These are phyloP conservation scores for Nitzschia putrida DNA, from an alignment of 108 stramenopile genomes.

Conservation along the genomic window DNA sequence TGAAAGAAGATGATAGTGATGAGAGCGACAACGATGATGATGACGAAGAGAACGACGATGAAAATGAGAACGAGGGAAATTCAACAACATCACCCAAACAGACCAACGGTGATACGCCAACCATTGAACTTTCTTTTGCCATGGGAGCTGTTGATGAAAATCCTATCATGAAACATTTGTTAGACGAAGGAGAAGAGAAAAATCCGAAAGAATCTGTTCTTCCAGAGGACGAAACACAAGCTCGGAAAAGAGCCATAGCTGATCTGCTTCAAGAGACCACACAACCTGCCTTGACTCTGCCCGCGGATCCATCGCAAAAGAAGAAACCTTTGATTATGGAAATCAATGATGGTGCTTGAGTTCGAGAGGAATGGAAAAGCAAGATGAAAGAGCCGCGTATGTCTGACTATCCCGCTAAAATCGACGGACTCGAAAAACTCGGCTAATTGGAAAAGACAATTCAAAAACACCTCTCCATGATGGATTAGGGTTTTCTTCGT, in stretches of 20 bases:
- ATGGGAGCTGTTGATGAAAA: slow-evolving; percentile 26
- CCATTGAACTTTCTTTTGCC: slow-evolving; percentile 38
- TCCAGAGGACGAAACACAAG: not conserved
- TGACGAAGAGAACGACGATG: not conserved
- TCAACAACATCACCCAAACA: not conserved
- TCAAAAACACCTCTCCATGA: no score
- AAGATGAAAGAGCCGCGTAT: no score
- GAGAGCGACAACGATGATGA: slow-evolving; percentile 21
- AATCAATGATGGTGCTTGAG: not conserved
- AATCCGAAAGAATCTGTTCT: not conserved
- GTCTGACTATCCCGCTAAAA: no score
- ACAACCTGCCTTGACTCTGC: not conserved
- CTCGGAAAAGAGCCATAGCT: slow-evolving; percentile 15
- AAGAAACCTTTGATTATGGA: slow-evolving; percentile 24
- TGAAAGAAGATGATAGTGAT: slow-evolving; percentile 6
- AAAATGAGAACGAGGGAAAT: not conserved
- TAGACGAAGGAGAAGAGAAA: not conserved
- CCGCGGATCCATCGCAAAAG: not conserved
- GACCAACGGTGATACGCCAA: slow-evolving; percentile 7
- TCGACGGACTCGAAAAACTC: no score
- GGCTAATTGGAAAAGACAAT: no score
- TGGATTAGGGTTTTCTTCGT: no score
- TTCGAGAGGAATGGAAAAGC: no score
- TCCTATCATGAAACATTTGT: slow-evolving; percentile 30
- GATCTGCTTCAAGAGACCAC: not conserved